phyloP scores from a whole-genome alignment of 2,329 filamentous ascomycete genomes.

The Monosporascus sp. region DNA sequence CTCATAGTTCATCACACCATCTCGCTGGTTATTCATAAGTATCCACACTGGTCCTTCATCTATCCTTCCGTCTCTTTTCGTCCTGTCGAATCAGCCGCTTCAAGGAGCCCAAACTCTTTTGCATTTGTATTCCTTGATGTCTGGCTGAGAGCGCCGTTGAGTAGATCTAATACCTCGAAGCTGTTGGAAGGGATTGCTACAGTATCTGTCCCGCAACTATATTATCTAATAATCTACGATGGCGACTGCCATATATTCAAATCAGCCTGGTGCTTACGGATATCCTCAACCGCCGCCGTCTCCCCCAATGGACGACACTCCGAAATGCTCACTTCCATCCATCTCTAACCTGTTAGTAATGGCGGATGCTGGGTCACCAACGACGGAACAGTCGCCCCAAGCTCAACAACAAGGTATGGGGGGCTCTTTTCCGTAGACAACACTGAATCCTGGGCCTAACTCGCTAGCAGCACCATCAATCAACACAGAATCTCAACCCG shows the following conservation, averaged over 20 bases:
- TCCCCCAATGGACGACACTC: slow-evolving; percentile 67
- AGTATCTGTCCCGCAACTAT: slow-evolving; percentile 23
- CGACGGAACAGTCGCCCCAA: slow-evolving; percentile 50
- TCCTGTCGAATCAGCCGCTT: slow-evolving; percentile 7
- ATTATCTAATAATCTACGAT: slow-evolving; percentile 32
- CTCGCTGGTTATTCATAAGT: slow-evolving; percentile 40
- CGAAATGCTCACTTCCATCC: slow-evolving; percentile 83
- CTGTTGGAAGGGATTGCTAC: slow-evolving; percentile 17
- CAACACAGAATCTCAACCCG: slow-evolving; percentile 42
- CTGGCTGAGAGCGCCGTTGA: background rate
- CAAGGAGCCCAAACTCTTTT: background rate
- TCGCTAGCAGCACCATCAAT: slow-evolving; percentile 30
- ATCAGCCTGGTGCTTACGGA: slow-evolving; percentile 43
- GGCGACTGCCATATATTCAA: slow-evolving; percentile 42
- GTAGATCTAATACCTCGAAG: slow-evolving; percentile 10
- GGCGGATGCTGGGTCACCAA: slow-evolving; percentile 64
- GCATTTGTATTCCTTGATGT: background rate
- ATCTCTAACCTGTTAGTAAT: slow-evolving; percentile 87
- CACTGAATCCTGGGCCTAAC: slow-evolving; percentile 17
- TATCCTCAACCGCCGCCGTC: slow-evolving; percentile 66
- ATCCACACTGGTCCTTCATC: slow-evolving; percentile 30
- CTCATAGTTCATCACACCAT: slow-evolving; percentile 32
- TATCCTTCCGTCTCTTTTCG: slow-evolving; percentile 19
- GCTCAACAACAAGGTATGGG: slow-evolving; percentile 30
- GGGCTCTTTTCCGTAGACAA: slow-evolving; percentile 8